phyloP scores from a whole-genome alignment of 306 rosid species.

The Abrus precatorius region DNA sequence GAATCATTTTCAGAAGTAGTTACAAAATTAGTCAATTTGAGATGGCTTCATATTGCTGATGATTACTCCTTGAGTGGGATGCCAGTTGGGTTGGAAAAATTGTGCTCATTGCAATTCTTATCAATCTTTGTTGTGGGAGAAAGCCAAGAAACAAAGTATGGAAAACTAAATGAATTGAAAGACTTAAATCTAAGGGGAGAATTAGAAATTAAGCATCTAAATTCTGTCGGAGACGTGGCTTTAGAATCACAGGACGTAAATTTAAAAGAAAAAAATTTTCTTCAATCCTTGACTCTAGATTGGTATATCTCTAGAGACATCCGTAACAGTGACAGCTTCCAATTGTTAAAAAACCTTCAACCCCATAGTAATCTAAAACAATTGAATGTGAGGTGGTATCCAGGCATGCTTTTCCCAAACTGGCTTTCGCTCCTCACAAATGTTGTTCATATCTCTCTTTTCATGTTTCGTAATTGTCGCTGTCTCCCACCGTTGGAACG shows the following conservation, averaged over 20 bases:
- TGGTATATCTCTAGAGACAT: no score
- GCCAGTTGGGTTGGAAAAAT: neutral
- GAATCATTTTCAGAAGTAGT: no score
- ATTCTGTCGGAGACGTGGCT: neutral
- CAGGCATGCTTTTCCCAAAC: neutral
- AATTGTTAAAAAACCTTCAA: conserved; percentile 6
- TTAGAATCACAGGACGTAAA: neutral
- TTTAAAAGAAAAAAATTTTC: conserved; percentile 13
- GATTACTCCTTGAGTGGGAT: neutral
- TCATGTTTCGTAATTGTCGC: fast-evolving
- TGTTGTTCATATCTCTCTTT: neutral
- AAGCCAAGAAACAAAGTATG: no score
- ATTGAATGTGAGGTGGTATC: fast-evolving
- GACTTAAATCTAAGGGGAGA: conserved; percentile 24
- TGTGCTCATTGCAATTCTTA: conserved; percentile 15
- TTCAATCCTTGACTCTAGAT: neutral
- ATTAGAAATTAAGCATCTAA: neutral
- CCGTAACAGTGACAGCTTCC: neutral
- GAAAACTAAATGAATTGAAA: conserved; percentile 20
- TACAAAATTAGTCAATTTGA: neutral
- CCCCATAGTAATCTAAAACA: conserved; percentile 11
- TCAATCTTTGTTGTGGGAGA: neutral
- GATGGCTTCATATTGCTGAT: conserved; percentile 9
- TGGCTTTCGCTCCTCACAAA: conserved; percentile 38
- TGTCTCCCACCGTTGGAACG: conserved; percentile 27